Base-by-base conservation (phyloP, 805 yeast species). In the Metschnikowia rubicola region DNA sequence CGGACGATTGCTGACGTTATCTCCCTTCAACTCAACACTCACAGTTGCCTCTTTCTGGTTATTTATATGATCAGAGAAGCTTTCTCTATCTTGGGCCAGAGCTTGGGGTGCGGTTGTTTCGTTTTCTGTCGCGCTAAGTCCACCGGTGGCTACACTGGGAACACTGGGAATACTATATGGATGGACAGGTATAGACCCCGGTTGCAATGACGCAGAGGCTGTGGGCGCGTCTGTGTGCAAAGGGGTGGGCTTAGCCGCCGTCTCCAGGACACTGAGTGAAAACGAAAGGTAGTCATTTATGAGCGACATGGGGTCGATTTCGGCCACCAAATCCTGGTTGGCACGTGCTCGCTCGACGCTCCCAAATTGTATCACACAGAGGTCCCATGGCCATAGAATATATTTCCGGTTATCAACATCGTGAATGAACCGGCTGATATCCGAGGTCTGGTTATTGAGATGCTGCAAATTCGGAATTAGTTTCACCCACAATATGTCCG, bases 331-430 rank as follows among this genome's bases (percentile, higher is more conserved):
- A 6, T 34, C 37, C 31, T 11, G 32, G 17, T 12, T 26, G 4
- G 34, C 15, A 10, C 15, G 17, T 5, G 44, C 7, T 21, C 13
- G 30, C 32, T 54, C 50, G 28, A 49, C 45, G 37, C 49, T 52
- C 8, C 71, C 78, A 45, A 74, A 67, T 58, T 86, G 94, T 4
- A 80, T 68, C 47, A 79, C 70, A 56, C 91, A 84, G 17, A 86
- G 65, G 39, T 77, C 79, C 56, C 84, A 65, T 0, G 95, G 95
- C 95, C 95, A 87, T 37, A 80, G 64, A 2, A 86, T 77, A 46
- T 72, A 80, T 56, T 83, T 82, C 28, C 70, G 71, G 53, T 77
- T 78, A 30, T 70, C 73, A 3, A 79, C 80, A 0, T 74, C 68
- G 54, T 75, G 79, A 39, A 83, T 68, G 60, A 78, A 86, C 21